Conservation (phyloP, 495 filamentous ascomycete species). For the Oleoguttula mirabilis region DNA sequence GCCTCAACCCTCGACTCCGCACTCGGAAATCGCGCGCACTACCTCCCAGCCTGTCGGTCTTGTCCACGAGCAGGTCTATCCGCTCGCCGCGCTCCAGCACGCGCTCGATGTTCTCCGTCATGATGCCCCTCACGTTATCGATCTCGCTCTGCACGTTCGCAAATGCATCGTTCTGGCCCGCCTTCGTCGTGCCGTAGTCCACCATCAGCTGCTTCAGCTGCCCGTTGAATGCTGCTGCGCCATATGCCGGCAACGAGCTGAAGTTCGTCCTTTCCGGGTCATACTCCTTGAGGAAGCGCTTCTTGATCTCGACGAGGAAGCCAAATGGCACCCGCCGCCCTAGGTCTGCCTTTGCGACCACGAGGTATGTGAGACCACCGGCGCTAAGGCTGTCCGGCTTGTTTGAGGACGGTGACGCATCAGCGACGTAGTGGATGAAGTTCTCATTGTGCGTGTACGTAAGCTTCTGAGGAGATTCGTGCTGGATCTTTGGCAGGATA, state of each 20-base stretch:
- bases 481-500: constrained; percentile 89
- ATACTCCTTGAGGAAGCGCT: constrained; percentile 70
- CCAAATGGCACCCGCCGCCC: constrained; percentile 85
- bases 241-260: constrained; percentile 69
- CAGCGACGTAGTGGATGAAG: constrained; percentile 92
- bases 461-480: constrained; percentile 69
- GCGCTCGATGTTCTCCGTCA: constrained; percentile 97
- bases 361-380: constrained; percentile 73
- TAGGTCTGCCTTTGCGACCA: constrained; percentile 63
- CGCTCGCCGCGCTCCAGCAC: constrained; percentile 87
- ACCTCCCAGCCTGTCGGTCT: constrained; percentile 82
- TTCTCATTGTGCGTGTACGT: constrained; percentile 54
- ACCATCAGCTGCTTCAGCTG: constrained; percentile 68
- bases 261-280: constrained; percentile 60
- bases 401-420: constrained; percentile 38
- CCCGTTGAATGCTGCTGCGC: constrained; percentile 72
- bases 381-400: constrained; percentile 34
- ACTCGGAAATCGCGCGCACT: constrained; percentile 81
- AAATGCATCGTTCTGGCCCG: constrained; percentile 70
- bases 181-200: constrained; percentile 66
- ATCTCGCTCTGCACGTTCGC: constrained; percentile 76
- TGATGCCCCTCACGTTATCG: constrained; percentile 84
- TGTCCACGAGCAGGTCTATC: constrained; percentile 91
- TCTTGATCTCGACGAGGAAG: constrained; percentile 83
- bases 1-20: constrained; percentile 69